These are phyloP conservation scores for Moesziomyces antarcticus DNA, from an alignment of 1,284 basidiomycete species.

Conservation along the genomic window DNA sequence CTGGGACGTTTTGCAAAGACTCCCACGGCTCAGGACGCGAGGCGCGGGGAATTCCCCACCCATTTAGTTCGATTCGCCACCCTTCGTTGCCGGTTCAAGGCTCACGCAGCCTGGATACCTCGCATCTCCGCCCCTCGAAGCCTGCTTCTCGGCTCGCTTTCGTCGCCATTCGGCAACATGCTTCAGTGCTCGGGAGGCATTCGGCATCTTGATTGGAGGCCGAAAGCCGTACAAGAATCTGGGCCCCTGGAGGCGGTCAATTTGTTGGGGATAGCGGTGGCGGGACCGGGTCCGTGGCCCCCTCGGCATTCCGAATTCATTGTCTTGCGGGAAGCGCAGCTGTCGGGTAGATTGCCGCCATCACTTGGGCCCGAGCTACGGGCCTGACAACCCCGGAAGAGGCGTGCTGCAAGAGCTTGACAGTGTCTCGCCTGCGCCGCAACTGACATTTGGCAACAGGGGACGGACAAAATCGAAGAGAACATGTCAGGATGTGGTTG, in stretches of 20 bases:
- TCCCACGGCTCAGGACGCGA: background rate
- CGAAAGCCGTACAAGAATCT: background rate
- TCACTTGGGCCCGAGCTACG: no score
- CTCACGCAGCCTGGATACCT: background rate
- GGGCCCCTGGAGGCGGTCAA: background rate
- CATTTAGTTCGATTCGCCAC: background rate
- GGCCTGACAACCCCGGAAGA: no score
- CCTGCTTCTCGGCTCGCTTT: background rate
- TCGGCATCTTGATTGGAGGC: background rate
- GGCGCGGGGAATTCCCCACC: background rate
- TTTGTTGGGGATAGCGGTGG: background rate
- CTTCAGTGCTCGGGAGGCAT: background rate
- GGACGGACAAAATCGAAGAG: no score
- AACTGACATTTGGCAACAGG: background rate
- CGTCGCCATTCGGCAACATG: background rate
- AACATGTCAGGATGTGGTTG: background rate
- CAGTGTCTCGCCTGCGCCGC: no score
- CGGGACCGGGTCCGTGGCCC: background rate
- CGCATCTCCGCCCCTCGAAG: no score
- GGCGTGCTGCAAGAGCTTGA: no score
- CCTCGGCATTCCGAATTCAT: background rate
- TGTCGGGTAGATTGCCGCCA: background rate
- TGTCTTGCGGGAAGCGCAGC: no score
- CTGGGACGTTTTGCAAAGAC: no score
- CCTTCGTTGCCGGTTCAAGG: background rate